Evolutionary conservation across 73 alveolate species (phyloP), one percentile per base, ranked within the genome.

Genomic region (Paramecium caudatum): DNA sequence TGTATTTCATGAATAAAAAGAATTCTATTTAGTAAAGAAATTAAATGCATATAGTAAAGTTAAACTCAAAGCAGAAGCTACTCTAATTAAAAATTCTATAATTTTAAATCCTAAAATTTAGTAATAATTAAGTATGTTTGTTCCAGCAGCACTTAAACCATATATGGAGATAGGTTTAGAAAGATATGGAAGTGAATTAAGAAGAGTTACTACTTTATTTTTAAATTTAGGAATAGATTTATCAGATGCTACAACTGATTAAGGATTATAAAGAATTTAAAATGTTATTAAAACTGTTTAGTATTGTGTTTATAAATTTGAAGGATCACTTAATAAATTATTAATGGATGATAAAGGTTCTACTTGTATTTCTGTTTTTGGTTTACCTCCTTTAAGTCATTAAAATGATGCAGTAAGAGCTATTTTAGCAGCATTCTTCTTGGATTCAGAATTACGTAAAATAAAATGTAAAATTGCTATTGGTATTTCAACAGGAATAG

Each of bases 361-460:
- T 2, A 92, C 97, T 17, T 90, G 96, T 47, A 91, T 97, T 25
- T 90, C 96, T 41, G 93, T 96, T 50, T 97, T 98, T 97, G 99
- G 99, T 2, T 94, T 97, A 33, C 98, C 98, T 17, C 99, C 99
- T 9, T 83, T 95, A 33, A 87, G 98, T 17, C 97, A 96, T 65
- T 91, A 96, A 27, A 98, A 97, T 86, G 99, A 97, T 74, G 97
- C 99, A 5, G 93, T 94, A 10, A 92, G 99, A 85, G 99, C 98
- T 47, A 91, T 96, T 4, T 85, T 92, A 39, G 90, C 98, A 86
- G 98, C 97, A 16, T 86, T 91, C 48, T 83, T 91, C 69, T 91
- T 96, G 91, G 92, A 96, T 74, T 94, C 91, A 87, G 97, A 95
- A 46, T 93, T 96, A 47, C 68, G 87, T 41, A 94, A 95, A 80